Evolutionary conservation across 2,329 filamentous ascomycete species (phyloP).

Genomic region (Clonostachys chloroleuca): DNA sequence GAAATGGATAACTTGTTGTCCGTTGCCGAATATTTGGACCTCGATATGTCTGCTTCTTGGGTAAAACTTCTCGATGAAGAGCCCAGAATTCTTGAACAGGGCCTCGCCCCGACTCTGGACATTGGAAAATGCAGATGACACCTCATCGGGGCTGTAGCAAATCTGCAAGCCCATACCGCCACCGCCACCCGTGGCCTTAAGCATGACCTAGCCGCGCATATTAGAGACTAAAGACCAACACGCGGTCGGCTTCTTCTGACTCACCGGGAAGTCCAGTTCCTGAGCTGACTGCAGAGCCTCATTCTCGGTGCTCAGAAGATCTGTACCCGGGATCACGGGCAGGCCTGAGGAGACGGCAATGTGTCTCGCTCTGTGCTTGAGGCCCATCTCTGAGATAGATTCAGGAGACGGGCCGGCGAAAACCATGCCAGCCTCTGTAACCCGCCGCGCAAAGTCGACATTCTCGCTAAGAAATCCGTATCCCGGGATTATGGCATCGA

Average conservation of each 20-base stretch:
- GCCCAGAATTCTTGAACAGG: conserved; percentile 32
- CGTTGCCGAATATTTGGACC: conserved; percentile 43
- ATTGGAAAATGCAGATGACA: conserved; percentile 24
- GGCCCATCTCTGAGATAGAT: conserved; percentile 27
- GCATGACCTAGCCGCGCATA: conserved; percentile 25
- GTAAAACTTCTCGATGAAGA: conserved; percentile 36
- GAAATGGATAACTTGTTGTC: conserved; percentile 30
- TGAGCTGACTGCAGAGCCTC: conserved; percentile 18
- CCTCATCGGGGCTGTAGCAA: conserved; percentile 19
- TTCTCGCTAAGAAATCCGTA: conserved; percentile 67
- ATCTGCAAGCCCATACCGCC: conserved; percentile 38
- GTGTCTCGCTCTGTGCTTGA: conserved; percentile 29
- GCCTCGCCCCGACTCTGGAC: conserved; percentile 30
- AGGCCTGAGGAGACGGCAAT: conserved; percentile 21
- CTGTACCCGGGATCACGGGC: conserved; percentile 24
- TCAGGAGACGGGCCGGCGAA: conserved; percentile 55
- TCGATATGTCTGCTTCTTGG: conserved; percentile 39
- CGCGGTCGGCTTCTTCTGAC: too few species aligned
- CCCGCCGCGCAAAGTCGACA: conserved; percentile 50
- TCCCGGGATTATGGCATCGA: conserved; percentile 59
- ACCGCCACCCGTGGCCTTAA: conserved; percentile 41
- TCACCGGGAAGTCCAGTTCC: conserved; percentile 26
- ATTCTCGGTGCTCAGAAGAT: conserved; percentile 14
- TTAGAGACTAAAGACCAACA: too few species aligned
- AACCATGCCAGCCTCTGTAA: conserved; percentile 46